A percentile compares a stretch with the other conserved stretches of the same genome.
Conservation (phyloP, 495 filamentous ascomycete species). For the Aspergillus avenaceus region DNA sequence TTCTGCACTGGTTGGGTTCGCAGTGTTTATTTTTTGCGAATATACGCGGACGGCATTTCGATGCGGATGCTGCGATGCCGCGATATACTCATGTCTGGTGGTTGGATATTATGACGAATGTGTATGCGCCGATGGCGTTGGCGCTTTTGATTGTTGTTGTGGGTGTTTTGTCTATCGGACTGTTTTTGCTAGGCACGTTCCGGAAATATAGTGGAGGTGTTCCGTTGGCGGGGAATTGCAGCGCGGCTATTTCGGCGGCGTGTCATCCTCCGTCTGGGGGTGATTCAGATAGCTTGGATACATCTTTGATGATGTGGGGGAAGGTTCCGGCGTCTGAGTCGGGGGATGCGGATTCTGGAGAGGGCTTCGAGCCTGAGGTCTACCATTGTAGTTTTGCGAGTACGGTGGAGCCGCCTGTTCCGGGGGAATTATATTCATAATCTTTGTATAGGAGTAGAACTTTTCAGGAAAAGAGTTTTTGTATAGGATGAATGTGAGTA, state of each 20-base stretch:
- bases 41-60: constrained; percentile 1
- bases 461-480: too few species aligned
- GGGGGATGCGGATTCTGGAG: too few species aligned
- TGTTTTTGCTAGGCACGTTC: constrained; percentile 12
- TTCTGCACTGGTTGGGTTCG: constrained; percentile 38
- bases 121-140: constrained; percentile 24
- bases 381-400: too few species aligned
- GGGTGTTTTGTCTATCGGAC: constrained; percentile 3
- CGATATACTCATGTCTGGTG: neutral
- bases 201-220: constrained; percentile 20
- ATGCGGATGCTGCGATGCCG: too few species aligned
- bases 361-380: too few species aligned
- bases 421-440: too few species aligned
- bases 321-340: too few species aligned
- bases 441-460: too few species aligned
- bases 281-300: constrained; percentile 11
- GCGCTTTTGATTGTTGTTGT: constrained; percentile 16
- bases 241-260: constrained; percentile 25
- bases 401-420: too few species aligned
- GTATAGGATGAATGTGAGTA: too few species aligned
- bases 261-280: constrained; percentile 15
- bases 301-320: too few species aligned
- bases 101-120: constrained; percentile 8
- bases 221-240: constrained; percentile 25
- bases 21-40: constrained; percentile 28